Conservation (phyloP, 2,329 filamentous ascomycete species). For the Septoria petroselini region DNA sequence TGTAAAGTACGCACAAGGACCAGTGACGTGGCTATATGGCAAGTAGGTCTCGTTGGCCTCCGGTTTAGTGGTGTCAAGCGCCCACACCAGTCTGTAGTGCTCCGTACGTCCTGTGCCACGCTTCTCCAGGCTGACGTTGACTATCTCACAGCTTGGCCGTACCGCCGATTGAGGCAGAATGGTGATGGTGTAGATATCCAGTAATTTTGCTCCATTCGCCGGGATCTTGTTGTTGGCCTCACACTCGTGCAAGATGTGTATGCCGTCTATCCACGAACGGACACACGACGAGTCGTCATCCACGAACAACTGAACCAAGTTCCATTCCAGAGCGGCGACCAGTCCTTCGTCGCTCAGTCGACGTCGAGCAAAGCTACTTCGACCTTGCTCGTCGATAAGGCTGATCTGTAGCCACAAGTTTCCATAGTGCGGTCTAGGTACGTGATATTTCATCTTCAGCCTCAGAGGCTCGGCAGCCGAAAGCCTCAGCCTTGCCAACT, state of each 20-base stretch:
- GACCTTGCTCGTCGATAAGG: not conserved
- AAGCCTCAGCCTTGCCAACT: not conserved
- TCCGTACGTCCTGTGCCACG: not conserved
- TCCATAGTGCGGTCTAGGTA: not conserved
- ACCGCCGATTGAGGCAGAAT: not conserved
- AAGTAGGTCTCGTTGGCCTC: not conserved
- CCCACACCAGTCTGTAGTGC: not conserved
- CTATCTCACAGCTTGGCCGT: not conserved
- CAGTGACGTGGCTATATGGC: slow-evolving; percentile 6
- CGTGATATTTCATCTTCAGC: slow-evolving; percentile 3
- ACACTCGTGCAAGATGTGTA: not conserved
- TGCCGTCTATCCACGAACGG: not conserved
- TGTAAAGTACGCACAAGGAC: slow-evolving; percentile 1
- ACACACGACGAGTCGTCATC: too few relatives aligned
- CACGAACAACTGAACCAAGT: too few relatives aligned
- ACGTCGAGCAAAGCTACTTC: too few relatives aligned
- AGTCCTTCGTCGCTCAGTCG: too few relatives aligned
- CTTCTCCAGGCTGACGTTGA: not conserved
- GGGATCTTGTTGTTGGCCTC: not conserved
- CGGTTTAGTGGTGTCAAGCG: not conserved
- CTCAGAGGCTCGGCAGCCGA: not conserved
- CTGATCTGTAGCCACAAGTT: not conserved
- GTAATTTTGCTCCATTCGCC: not conserved
- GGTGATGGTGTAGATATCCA: slow-evolving; percentile 2
- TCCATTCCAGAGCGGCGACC: too few relatives aligned